These are phyloP conservation scores for Graphiopsis chlorocephala DNA, from an alignment of 2,329 filamentous ascomycete species.

Conservation along the genomic window DNA sequence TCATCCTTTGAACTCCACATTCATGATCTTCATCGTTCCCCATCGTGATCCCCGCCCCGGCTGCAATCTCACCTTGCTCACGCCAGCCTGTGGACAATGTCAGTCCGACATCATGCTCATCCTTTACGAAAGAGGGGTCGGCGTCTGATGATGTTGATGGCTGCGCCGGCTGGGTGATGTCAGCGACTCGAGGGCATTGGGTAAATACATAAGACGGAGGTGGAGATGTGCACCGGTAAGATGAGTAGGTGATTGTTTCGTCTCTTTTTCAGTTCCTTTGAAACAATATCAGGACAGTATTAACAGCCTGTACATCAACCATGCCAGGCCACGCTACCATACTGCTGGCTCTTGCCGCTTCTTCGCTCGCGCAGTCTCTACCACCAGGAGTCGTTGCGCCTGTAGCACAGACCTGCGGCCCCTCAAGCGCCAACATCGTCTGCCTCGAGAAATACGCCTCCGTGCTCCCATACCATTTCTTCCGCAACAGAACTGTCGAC, in stretches of 20 bases:
- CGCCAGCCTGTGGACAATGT: slow-evolving; percentile 1
- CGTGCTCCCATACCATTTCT: slow-evolving; percentile 40
- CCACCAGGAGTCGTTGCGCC: slow-evolving; percentile 17
- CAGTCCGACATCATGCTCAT: background rate
- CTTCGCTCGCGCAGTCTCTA: background rate
- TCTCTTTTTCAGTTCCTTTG: background rate
- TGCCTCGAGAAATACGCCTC: slow-evolving; percentile 41
- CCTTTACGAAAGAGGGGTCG: background rate
- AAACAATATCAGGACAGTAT: background rate
- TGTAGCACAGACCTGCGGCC: slow-evolving; percentile 22
- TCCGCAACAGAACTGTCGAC: slow-evolving; percentile 22
- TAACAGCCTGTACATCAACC: background rate
- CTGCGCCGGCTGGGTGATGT: background rate
- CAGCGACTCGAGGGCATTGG: background rate
- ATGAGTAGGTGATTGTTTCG: background rate
- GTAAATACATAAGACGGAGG: background rate
- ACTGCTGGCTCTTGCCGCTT: background rate
- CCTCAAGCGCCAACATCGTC: slow-evolving; percentile 28
- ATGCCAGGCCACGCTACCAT: background rate
- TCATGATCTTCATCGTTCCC: background rate
- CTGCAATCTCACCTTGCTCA: background rate
- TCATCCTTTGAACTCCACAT: background rate
- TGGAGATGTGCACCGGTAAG: background rate
- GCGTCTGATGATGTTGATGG: background rate
- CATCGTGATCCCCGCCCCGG: background rate